Evolutionary conservation across 345 rosid species (phyloP).

Genomic region (Eucalyptus regnans): DNA sequence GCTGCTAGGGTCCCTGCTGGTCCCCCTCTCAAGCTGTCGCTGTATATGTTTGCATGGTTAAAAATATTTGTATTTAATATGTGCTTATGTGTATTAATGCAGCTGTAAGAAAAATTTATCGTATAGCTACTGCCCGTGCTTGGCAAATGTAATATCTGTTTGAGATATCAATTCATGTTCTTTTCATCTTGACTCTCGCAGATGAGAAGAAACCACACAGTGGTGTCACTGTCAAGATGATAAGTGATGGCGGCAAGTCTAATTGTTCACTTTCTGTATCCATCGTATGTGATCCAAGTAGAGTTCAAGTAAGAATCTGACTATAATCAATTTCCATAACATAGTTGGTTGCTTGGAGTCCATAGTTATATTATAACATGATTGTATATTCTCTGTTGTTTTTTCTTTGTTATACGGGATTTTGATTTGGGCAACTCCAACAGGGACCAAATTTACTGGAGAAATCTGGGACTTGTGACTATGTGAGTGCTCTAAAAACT

Average conservation of each 20-base stretch:
- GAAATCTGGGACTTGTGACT: conserved; percentile 56
- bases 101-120: neutral
- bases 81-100: neutral
- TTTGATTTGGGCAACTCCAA: neutral
- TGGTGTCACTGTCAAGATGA: conserved; percentile 78
- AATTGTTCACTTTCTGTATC: conserved; percentile 82
- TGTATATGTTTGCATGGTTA: neutral
- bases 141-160: neutral
- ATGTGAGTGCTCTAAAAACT: conserved; percentile 32
- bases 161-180: conserved; percentile 3
- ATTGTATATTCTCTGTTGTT: neutral
- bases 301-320: conserved; percentile 42
- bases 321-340: neutral
- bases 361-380: neutral
- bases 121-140: neutral
- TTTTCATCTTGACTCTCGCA: conserved; percentile 10
- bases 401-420: conserved; percentile 1
- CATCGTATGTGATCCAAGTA: conserved; percentile 56
- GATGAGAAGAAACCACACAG: conserved; percentile 63
- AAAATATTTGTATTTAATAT: neutral
- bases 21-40: neutral
- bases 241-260: conserved; percentile 11
- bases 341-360: neutral
- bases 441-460: conserved; percentile 63
- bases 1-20: neutral